Base-by-base conservation (phyloP, 169 alveolate genomes). In the Eimeria zaria region DNA sequence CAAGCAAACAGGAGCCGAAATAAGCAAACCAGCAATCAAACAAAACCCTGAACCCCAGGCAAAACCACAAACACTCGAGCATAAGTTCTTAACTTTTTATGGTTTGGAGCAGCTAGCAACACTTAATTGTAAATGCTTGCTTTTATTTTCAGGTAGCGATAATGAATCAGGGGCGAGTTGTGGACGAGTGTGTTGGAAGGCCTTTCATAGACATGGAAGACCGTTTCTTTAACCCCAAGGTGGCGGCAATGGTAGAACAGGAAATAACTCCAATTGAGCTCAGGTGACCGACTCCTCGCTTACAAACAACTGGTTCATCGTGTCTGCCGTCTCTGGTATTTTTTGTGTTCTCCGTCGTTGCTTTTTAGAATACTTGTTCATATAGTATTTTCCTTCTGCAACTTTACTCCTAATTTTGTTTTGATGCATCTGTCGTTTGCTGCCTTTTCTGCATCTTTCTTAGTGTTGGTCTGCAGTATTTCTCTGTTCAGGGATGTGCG, bases 191-290 rank as follows among this genome's bases (percentile, higher is more conserved):
- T 53, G 98, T 98, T 67, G 99, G 99, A 20, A 97, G 98, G 69
- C 98, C 99, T 3, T 97, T 97, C 81, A 97, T 98, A 36, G 99
- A 98, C 95, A 96, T 98, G 93, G 99, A 98, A 58, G 99, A 98
- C 91, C 97, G 99, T 12, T 98, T 97, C 95, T 98, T 98, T 95
- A 98, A 97, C 89, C 98, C 97, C n/a, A 96, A 97, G 89, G 91
- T 98, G 83, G 97, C 97, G 60, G 98, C 98, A 78, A 96, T 98
- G 97, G 96, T 98, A 96, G 97, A 95, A 69, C 98, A 97, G 44
- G 99, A 95, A 22, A 41, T 71, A n/a, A 97, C 97, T 53, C 98
- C 99, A 3, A 98, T 98, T 9, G 99, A 98, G 94, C 96, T 98
- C 89, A 94, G 98, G 96, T 97, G 74, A n/a, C n/a, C n/a, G n/a